Conservation (phyloP, 2,329 filamentous ascomycete species). For the Pseudocercospora eumusae region DNA sequence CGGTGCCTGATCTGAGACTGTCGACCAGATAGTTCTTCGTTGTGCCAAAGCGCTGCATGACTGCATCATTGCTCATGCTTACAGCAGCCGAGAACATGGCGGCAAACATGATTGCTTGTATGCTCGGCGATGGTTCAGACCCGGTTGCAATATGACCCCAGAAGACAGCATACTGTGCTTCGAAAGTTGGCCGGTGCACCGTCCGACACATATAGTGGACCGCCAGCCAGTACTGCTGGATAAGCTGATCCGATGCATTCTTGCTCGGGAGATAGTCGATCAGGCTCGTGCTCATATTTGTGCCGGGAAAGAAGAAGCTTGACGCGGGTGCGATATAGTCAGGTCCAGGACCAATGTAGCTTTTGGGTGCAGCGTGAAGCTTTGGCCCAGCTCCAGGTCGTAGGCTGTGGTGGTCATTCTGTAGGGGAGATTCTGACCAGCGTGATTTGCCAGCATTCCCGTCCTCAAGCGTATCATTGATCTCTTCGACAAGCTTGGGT, state of each 20-base stretch:
- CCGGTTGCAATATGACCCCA: constrained; percentile 63
- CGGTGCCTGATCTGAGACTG: constrained; percentile 65
- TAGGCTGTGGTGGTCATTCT: constrained; percentile 27
- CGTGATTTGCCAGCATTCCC: constrained; percentile 34
- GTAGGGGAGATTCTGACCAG: constrained; percentile 21
- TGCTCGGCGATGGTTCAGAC: constrained; percentile 63
- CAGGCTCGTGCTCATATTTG: constrained; percentile 52
- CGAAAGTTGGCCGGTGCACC: constrained; percentile 67
- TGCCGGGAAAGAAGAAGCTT: constrained; percentile 64
- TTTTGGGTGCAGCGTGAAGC: constrained; percentile 37
- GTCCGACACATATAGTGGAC: constrained; percentile 70
- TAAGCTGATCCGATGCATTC: constrained; percentile 60
- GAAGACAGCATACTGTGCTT: constrained; percentile 64
- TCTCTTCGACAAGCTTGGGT: constrained; percentile 70
- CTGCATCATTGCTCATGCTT: constrained; percentile 60
- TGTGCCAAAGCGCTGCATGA: constrained; percentile 57
- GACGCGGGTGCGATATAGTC: constrained; percentile 69
- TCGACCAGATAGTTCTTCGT: constrained; percentile 61
- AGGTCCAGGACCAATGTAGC: constrained; percentile 64
- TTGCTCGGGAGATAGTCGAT: constrained; percentile 63
- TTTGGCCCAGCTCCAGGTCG: constrained; percentile 23
- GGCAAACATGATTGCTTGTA: constrained; percentile 69
- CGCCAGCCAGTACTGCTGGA: constrained; percentile 66
- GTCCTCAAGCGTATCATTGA: constrained; percentile 44
- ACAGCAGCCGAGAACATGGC: constrained; percentile 69